Base-by-base conservation (phyloP, 2,329 filamentous ascomycete species). In the Colletotrichum sp. region DNA sequence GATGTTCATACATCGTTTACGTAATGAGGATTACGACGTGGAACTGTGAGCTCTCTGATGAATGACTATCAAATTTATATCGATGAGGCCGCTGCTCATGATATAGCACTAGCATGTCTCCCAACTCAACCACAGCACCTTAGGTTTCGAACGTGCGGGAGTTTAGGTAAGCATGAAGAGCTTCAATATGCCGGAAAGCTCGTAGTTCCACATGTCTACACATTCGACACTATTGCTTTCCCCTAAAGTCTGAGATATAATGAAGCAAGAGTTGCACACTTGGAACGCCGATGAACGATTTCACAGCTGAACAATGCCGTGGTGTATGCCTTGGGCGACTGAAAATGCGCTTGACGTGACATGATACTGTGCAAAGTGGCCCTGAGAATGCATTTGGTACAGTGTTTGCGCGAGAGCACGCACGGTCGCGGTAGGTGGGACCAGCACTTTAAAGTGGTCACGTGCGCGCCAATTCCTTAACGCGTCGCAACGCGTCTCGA, bases 401-500 rank as follows among this genome's bases (percentile, higher is more conserved):
- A 4, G 18, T 49, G 44, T 13, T 13, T n/a, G 2, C 10, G 1
- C 32, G 2, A 32, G 12, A 2, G 32, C 6, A 13, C 44, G n/a
- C n/a, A 21, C 10, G n/a, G n/a, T 13, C n/a, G 9, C 4, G n/a
- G 10, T 12, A 52, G 44, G 10, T 13, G n/a, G n/a, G 44, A 13
- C 44, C 10, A 13, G 10, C n/a, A 21, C 10, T 21, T 71, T 15
- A 59, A 59, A 75, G 62, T 71, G 66, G 72, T 71, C 75, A 76
- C 75, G 75, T 76, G 75, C 2, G 6, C 0, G 1, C 1, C 6
- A 12, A 24, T 39, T 24, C n/a, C 8, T 6, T 16, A 10, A 26
- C 75, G 75, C 72, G 75, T 76, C 59, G 67, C 67, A 64, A 76
- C 75, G 75, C 75, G 75, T 76, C 75, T 75, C 8, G 15, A 57